Percentiles rank a stretch among this genome's conserved stretches.
These are phyloP conservation scores for Suillus discolor DNA, from an alignment of 768 basidiomycete species.

Conservation along the genomic window DNA sequence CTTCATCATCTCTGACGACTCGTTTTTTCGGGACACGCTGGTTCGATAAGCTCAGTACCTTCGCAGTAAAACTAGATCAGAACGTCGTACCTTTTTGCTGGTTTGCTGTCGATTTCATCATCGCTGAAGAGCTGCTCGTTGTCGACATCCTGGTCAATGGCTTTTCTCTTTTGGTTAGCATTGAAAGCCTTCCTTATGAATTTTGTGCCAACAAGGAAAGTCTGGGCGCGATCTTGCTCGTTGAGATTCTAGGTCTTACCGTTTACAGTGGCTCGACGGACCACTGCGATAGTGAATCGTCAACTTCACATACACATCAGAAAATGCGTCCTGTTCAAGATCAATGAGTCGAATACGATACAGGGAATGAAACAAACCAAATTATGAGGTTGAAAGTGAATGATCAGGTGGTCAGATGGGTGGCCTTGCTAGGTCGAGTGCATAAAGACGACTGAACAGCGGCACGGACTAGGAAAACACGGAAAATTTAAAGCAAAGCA, in stretches of 20 bases:
- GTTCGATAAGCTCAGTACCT: not conserved
- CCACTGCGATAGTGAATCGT: not conserved
- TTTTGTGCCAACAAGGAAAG: slow-evolving; percentile 67
- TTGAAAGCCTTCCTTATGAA: slow-evolving; percentile 74
- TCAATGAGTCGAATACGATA: not conserved
- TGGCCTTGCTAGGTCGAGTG: too few species aligned
- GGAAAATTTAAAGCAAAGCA: too few species aligned
- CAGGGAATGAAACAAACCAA: not conserved
- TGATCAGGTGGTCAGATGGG: not conserved
- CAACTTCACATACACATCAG: not conserved
- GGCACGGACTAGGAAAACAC: not conserved
- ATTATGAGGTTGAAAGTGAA: too few species aligned
- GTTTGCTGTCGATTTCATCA: slow-evolving; percentile 58
- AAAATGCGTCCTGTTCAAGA: slow-evolving; percentile 50
- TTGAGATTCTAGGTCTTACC: slow-evolving; percentile 54
- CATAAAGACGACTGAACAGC: not conserved
- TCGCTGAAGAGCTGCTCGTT: slow-evolving; percentile 72
- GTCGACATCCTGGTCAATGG: slow-evolving; percentile 50
- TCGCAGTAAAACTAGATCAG: not conserved
- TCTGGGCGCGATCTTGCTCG: slow-evolving; percentile 62
- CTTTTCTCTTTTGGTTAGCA: slow-evolving; percentile 65
- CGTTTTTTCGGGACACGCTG: slow-evolving; percentile 67
- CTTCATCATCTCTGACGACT: slow-evolving; percentile 78
- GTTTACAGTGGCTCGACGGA: too few species aligned
- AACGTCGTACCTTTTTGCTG: slow-evolving; percentile 60